Base-by-base conservation (phyloP, 768 basidiomycete genomes). In the Dentipellis sp. region DNA sequence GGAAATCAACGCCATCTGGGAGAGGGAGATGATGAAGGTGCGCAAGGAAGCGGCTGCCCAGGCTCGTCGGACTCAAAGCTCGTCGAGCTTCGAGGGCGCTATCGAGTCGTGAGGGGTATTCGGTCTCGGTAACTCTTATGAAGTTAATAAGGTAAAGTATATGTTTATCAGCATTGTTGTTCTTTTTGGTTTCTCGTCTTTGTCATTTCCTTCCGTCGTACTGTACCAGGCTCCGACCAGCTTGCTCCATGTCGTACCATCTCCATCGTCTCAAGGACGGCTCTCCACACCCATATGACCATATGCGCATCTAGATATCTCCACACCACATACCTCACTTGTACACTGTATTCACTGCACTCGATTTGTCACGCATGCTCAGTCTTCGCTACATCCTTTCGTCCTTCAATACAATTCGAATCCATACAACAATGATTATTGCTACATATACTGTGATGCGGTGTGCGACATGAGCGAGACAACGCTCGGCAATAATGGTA, bases 1-100 rank as follows among this genome's bases (percentile, higher is more conserved):
- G 64, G 81, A 80, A 59, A 72, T 79, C 36, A 71, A 72, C 38
- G 71, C 68, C 5, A 77, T 84, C 37, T 83, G 80, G 78, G 72
- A 75, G 56, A 74, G 75, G 58, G 83, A 84, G 68, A 71, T 68
- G 45, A 62, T 69, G 0, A 70, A 74, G 37, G 71, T 83, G 48
- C 63, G 66, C 19, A 71, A 74, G 42, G 82, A 83, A 56, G 63
- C 67, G 45, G 69, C 65, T 38, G 63, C 66, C 12, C 75, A 66
- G 62, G 71, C 50, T 22, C 55, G 53, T 53, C 62, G 23, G 63
- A 58, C 53, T 37, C 58, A 10, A 49, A 57, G 36, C 49, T 54
- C 37, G 17, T 58, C 56, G 29, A 65, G 63, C 29, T 77, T 81
- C 60, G 72, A 70, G 56, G 74, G 71, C 53, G 77, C 78, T 46